Percentiles rank a stretch among this genome's conserved stretches.
Conservation (phyloP, 129 eudicot genomes). For the Pseudognaphalium luteoalbum region DNA sequence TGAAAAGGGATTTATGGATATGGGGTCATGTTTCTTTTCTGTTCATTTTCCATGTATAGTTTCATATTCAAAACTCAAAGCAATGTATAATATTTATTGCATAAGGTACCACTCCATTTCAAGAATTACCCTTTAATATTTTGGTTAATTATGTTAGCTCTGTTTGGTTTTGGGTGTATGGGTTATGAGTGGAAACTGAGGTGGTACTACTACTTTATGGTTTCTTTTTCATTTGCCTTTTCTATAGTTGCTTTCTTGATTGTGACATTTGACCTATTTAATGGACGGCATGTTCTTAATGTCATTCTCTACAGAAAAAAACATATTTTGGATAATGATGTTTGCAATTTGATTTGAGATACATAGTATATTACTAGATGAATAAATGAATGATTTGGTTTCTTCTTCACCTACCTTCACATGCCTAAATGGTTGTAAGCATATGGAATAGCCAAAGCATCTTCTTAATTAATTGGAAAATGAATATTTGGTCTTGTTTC, state of each 20-base stretch:
- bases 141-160: background rate
- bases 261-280: slow-evolving; percentile 52
- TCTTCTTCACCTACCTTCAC: slow-evolving; percentile 38
- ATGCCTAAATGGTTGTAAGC: slow-evolving; percentile 21
- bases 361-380: slow-evolving; percentile 4
- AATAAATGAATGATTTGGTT: slow-evolving; percentile 28
- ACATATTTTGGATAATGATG: slow-evolving; percentile 25
- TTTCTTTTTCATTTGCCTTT: slow-evolving; percentile 35
- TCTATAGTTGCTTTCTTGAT: slow-evolving; percentile 46
- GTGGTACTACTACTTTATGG: slow-evolving; percentile 37
- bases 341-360: slow-evolving; percentile 32
- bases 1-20: slow-evolving; percentile 14
- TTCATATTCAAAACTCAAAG: background rate
- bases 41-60: background rate
- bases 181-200: slow-evolving; percentile 28
- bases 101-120: slow-evolving; percentile 3
- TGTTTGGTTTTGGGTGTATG: background rate
- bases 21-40: slow-evolving; percentile 6
- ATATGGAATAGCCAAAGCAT: slow-evolving; percentile 7
- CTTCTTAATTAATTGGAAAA: background rate
- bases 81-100: slow-evolving; percentile 5
- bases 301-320: slow-evolving; percentile 39
- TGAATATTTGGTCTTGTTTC: background rate
- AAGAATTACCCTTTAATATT: background rate
- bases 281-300: slow-evolving; percentile 46